Evolutionary conservation across 1,139 yeast genomes (phyloP).

Genomic region (Kodamaea ohmeri): DNA sequence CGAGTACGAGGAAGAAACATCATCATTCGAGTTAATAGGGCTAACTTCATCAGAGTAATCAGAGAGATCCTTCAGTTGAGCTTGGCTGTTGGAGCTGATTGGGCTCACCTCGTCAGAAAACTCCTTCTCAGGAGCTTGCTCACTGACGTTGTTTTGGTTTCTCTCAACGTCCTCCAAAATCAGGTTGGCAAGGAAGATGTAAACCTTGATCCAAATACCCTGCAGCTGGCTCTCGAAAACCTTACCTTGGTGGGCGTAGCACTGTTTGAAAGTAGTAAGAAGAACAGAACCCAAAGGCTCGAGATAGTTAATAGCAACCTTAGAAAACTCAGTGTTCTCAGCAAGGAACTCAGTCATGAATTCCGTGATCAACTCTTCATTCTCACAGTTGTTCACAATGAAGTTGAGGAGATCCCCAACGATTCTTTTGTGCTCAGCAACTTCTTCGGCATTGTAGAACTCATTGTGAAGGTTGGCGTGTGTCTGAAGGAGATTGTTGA

Average conservation of each 20-base stretch:
- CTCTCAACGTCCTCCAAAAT: slow-evolving; percentile 20
- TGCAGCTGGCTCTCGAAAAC: slow-evolving; percentile 35
- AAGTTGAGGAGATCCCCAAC: slow-evolving; percentile 40
- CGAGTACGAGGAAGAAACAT: slow-evolving; percentile 14
- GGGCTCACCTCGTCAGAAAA: not conserved
- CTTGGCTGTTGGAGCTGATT: not conserved
- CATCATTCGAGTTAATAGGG: not conserved
- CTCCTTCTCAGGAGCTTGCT: not conserved
- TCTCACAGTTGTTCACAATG: slow-evolving; percentile 32
- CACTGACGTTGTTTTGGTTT: slow-evolving; percentile 9
- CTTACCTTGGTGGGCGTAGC: slow-evolving; percentile 30
- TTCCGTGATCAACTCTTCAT: slow-evolving; percentile 29
- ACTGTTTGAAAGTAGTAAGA: slow-evolving; percentile 38
- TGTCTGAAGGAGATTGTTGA: slow-evolving; percentile 34
- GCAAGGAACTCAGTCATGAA: slow-evolving; percentile 34
- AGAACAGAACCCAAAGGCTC: slow-evolving; percentile 46
- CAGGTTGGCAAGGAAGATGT: slow-evolving; percentile 40
- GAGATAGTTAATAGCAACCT: slow-evolving; percentile 30
- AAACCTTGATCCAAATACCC: slow-evolving; percentile 41
- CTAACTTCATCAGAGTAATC: slow-evolving; percentile 3
- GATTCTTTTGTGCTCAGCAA: slow-evolving; percentile 31
- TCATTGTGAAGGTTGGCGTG: slow-evolving; percentile 27
- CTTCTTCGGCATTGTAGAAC: slow-evolving; percentile 25
- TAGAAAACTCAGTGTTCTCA: slow-evolving; percentile 31
- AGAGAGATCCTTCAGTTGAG: too few relatives aligned